Evolutionary conservation across 2,329 filamentous ascomycete species (phyloP).

Genomic region (Pestalotiopsis sp.): DNA sequence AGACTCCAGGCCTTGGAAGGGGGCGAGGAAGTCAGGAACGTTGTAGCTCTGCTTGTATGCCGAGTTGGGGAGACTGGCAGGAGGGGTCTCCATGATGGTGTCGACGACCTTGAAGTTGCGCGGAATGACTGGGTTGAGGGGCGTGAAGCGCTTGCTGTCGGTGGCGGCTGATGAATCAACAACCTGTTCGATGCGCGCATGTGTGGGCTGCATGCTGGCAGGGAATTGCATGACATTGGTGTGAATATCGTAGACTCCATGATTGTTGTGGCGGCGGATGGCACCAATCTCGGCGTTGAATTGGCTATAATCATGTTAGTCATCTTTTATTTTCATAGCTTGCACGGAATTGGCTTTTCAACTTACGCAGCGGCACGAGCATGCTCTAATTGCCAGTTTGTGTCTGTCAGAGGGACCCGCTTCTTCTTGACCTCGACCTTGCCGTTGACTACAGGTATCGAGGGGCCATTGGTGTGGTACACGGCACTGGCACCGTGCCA

Average conservation of each 20-base stretch:
- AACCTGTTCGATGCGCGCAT: conserved; percentile 79
- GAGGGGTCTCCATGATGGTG: conserved; percentile 54
- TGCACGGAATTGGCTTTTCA: neutral
- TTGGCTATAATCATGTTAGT: conserved; percentile 56
- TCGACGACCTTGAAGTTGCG: conserved; percentile 62
- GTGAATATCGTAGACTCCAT: conserved; percentile 89
- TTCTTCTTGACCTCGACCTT: conserved; percentile 83
- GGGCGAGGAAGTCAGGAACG: conserved; percentile 48
- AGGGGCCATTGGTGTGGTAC: conserved; percentile 82
- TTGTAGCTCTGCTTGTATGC: conserved; percentile 44
- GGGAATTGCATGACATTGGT: conserved; percentile 92
- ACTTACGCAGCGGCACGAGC: conserved; percentile 84
- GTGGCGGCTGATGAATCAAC: conserved; percentile 25
- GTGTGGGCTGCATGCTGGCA: conserved; percentile 84
- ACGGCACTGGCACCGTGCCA: conserved; percentile 98
- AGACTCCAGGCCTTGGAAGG: conserved; percentile 64
- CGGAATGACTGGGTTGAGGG: conserved; percentile 50
- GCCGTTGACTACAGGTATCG: conserved; percentile 73
- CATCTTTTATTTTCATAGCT: neutral
- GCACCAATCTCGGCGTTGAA: conserved; percentile 80
- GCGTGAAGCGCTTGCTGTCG: conserved; percentile 44
- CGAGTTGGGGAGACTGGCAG: conserved; percentile 46
- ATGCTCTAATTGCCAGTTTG: conserved; percentile 97
- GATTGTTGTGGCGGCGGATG: conserved; percentile 68
- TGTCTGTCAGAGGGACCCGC: conserved; percentile 84